Evolutionary conservation across 495 filamentous ascomycete genomes (phyloP).

Genomic region (Pseudotulostoma volvatum): DNA sequence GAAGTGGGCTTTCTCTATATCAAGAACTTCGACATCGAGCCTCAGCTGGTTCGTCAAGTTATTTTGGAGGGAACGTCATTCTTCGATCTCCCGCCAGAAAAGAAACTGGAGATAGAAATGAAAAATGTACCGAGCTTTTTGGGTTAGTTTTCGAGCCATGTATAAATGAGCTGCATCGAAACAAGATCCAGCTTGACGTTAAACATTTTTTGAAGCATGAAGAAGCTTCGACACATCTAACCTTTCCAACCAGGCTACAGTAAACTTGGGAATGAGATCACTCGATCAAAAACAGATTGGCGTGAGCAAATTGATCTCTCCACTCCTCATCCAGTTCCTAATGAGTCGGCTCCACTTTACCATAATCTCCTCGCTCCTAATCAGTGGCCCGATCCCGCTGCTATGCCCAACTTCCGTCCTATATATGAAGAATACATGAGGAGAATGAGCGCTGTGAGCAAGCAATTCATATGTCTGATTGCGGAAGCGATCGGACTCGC

Average conservation of each 20-base stretch:
- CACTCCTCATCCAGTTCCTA: conserved; percentile 35
- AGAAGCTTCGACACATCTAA: no score
- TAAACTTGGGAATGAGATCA: conserved; percentile 32
- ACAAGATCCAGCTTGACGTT: no score
- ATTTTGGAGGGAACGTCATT: conserved; percentile 52
- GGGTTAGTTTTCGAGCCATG: no score
- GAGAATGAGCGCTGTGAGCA: conserved; percentile 51
- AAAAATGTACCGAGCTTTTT: conserved; percentile 54
- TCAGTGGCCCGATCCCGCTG: conserved; percentile 55
- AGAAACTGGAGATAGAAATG: conserved; percentile 83
- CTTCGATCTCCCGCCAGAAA: conserved; percentile 66
- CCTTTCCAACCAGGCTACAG: no score
- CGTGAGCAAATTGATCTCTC: conserved; percentile 86
- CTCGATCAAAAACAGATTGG: conserved; percentile 25
- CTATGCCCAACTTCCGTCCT: conserved; percentile 55
- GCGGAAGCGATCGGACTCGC: conserved; percentile 74
- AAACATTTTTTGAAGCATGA: no score
- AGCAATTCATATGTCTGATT: conserved; percentile 66
- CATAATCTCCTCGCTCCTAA: conserved; percentile 72
- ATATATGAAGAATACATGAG: conserved; percentile 60
- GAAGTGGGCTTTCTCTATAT: conserved; percentile 92
- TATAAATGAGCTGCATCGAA: no score
- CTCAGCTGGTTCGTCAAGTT: conserved; percentile 48
- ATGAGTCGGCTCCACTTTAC: conserved; percentile 48
- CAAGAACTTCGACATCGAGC: conserved; percentile 61